Base-by-base conservation (phyloP, 345 rosid species). In the Luvunga scandens region DNA sequence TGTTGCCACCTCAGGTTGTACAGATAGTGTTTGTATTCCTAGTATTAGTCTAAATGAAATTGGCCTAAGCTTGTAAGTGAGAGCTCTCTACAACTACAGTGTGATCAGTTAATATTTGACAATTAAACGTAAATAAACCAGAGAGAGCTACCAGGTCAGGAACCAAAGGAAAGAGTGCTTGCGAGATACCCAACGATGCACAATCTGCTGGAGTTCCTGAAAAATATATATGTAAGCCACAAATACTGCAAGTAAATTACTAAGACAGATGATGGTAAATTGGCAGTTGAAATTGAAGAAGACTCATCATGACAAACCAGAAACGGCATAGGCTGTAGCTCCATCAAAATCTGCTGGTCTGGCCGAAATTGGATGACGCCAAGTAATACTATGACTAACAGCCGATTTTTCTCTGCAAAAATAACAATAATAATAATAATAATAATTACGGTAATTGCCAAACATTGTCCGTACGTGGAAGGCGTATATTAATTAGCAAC, bases 141-240 rank as follows among this genome's bases (percentile, higher is more conserved):
- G 66, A 77, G 66, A 75, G 63, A 76, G 69, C 50, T 91, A 95
- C 99, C 97, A 95, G 82, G 80, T 93, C 92, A 86, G 98, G 96
- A 85, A 82, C 69, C 30, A 86, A 88, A 70, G 97, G 91, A 82
- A 95, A 95, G 27, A 95, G 86, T 5, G 86, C 88, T 75, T 81
- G 79, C 0, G 96, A 92, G 83, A 95, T 30, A 31, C 98, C 99
- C 74, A 95, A 77, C 64, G 93, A 89, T 69, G 96, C 83, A 77
- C 96, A 95, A 82, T 95, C 99, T 48, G 94, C 98, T 16, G 98
- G 99, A 53, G 98, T 95, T 82, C 99, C 98, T 95, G 83, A 81
- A 88, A 38, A 71, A 57, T 38, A 8, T 38, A 78, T 31, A 81
- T 13, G 57, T 57, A 75, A 9, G 75, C 62, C 27, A 34, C 14